phyloP scores from a whole-genome alignment of 352 stramenopile genomes.

The Phytophthora brassicae region DNA sequence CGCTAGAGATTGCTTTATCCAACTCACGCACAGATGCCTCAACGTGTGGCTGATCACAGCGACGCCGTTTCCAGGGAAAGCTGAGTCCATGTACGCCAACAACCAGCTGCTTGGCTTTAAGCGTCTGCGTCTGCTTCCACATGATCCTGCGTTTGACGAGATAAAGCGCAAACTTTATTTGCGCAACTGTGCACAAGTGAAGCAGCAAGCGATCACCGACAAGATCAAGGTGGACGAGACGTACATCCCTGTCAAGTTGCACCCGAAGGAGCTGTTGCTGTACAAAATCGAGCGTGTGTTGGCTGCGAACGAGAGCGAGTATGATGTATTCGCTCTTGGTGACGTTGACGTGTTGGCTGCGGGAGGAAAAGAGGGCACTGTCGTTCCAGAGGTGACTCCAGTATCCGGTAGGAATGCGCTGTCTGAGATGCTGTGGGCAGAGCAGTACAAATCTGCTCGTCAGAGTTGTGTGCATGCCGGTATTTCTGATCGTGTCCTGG shows the following conservation, averaged over 20 bases:
- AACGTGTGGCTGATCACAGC: conserved; percentile 88
- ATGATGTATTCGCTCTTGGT: conserved; percentile 43
- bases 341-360: conserved; percentile 40
- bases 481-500: conserved; percentile 67
- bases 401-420: conserved; percentile 8
- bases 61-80: conserved; percentile 80
- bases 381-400: conserved; percentile 7
- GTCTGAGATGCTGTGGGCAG: conserved; percentile 33
- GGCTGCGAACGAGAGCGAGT: conserved; percentile 33
- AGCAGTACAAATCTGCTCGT: conserved; percentile 53
- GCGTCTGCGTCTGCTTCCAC: conserved; percentile 55
- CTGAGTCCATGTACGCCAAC: conserved; percentile 86
- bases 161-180: conserved; percentile 90
- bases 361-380: conserved; percentile 28
- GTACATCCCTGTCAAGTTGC: conserved; percentile 70
- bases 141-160: conserved; percentile 82
- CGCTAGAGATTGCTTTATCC: conserved; percentile 82
- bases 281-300: conserved; percentile 74
- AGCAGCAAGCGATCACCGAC: conserved; percentile 78
- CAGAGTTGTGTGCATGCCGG: conserved; percentile 72
- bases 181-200: conserved; percentile 80
- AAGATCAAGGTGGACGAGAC: conserved; percentile 76
- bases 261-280: conserved; percentile 68
- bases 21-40: conserved; percentile 70
- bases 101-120: conserved; percentile 88